Evolutionary conservation across 495 filamentous ascomycete species (phyloP).

Genomic region (Annulohypoxylon maeteangense): DNA sequence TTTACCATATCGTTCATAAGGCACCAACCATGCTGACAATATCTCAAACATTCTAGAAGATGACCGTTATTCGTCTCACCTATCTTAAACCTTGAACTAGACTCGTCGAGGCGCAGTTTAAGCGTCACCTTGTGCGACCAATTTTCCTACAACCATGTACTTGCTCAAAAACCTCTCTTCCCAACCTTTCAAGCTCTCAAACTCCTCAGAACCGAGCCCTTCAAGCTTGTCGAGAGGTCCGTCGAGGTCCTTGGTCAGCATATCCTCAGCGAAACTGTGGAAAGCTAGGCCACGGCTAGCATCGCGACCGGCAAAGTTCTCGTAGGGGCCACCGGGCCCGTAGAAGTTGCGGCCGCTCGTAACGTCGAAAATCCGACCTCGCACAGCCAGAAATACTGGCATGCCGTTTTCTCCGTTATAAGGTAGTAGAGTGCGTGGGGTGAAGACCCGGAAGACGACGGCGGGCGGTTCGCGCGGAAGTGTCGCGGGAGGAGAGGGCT

Average conservation of each 20-base stretch:
- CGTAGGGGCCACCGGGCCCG: slow-evolving; percentile 90
- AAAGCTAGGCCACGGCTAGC: slow-evolving; percentile 90
- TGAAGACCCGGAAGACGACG: slow-evolving; percentile 91
- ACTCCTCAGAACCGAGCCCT: slow-evolving; percentile 78
- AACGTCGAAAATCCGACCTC: slow-evolving; percentile 89
- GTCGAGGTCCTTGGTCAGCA: slow-evolving; percentile 93
- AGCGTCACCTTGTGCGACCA: slow-evolving; percentile 68
- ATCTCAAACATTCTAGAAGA: background rate
- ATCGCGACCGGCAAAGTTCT: slow-evolving; percentile 94
- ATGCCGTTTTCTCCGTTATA: slow-evolving; percentile 81
- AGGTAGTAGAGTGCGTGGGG: slow-evolving; percentile 82
- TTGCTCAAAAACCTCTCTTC: slow-evolving; percentile 93
- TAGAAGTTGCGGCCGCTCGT: slow-evolving; percentile 88
- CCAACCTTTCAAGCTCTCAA: slow-evolving; percentile 87
- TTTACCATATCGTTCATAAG: background rate
- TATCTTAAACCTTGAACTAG: background rate
- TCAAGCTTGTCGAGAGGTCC: slow-evolving; percentile 85
- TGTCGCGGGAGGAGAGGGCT: slow-evolving; percentile 64
- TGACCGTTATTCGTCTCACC: background rate
- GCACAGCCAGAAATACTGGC: slow-evolving; percentile 86
- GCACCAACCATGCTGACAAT: background rate
- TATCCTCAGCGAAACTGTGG: slow-evolving; percentile 94
- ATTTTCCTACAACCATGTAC: slow-evolving; percentile 91
- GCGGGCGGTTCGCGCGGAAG: slow-evolving; percentile 75
- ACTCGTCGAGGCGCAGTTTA: background rate